Evolutionary conservation across 2,329 filamentous ascomycete species (phyloP).

Genomic region (Colletotrichum eremochloae): DNA sequence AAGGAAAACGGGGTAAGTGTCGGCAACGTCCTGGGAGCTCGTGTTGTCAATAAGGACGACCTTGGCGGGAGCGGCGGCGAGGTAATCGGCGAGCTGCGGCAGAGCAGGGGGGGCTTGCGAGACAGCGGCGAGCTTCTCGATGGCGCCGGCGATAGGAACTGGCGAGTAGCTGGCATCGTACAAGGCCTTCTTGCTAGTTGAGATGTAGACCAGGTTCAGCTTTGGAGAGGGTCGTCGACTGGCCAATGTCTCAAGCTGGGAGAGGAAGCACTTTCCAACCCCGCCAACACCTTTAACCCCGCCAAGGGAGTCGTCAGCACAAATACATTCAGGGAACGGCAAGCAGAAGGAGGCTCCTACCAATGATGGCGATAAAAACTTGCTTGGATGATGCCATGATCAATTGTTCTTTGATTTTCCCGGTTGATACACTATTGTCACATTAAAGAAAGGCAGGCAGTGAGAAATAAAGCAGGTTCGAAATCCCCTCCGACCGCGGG

Average conservation of each 20-base stretch:
- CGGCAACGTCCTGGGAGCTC: constrained; percentile 87
- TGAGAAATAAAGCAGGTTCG: constrained; percentile 1
- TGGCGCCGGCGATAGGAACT: constrained; percentile 70
- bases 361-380: constrained; percentile 67
- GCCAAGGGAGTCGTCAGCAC: constrained; percentile 22
- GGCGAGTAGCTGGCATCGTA: constrained; percentile 80
- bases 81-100: constrained; percentile 80
- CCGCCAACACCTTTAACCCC: constrained; percentile 81
- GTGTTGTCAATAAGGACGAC: constrained; percentile 96
- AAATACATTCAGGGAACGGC: background rate
- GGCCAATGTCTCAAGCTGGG: constrained; percentile 79
- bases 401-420: background rate
- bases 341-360: constrained; percentile 48
- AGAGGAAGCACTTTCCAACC: constrained; percentile 91
- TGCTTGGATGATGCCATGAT: constrained; percentile 61
- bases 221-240: constrained; percentile 76
- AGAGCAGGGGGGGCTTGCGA: constrained; percentile 75
- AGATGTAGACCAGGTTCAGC: constrained; percentile 85
- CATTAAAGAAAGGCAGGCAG: background rate
- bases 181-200: constrained; percentile 86
- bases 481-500: constrained; percentile 34
- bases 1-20: constrained; percentile 85
- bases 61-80: constrained; percentile 81
- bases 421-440: background rate
- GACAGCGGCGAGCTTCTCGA: constrained; percentile 74